These are phyloP conservation scores for Raffaelea albimanens DNA, from an alignment of 2,329 filamentous ascomycete genomes.

Conservation along the genomic window DNA sequence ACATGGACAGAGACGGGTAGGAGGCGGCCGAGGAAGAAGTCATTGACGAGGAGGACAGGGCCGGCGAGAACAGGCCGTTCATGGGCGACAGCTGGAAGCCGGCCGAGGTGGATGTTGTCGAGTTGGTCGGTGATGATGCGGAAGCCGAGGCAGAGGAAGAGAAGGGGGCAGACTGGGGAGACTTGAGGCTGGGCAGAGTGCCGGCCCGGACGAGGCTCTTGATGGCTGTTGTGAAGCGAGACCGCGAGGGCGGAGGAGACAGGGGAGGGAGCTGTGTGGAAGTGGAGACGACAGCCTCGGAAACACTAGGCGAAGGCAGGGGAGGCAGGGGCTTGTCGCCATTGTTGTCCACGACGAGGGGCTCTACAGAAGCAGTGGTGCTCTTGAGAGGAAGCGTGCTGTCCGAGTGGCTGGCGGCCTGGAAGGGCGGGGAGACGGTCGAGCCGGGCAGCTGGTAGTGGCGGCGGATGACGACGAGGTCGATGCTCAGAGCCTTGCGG, in stretches of 20 bases:
- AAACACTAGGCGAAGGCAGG: neutral
- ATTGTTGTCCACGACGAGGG: constrained; percentile 7
- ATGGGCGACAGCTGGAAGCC: neutral
- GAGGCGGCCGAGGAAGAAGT: neutral
- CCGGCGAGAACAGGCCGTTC: neutral
- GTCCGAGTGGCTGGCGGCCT: neutral
- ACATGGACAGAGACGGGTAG: neutral
- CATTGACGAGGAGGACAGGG: neutral
- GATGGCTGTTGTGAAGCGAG: constrained; percentile 22
- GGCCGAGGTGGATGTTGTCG: neutral
- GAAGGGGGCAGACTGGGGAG: constrained; percentile 16
- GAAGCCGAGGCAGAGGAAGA: constrained; percentile 20
- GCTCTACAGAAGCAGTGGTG: constrained; percentile 14
- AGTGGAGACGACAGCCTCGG: neutral
- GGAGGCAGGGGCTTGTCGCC: constrained; percentile 5
- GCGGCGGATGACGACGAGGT: constrained; percentile 46
- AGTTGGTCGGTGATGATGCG: constrained; percentile 3
- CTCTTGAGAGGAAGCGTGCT: constrained; percentile 17
- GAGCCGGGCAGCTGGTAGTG: constrained; percentile 41
- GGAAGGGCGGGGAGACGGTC: too few relatives aligned
- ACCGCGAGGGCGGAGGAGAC: constrained; percentile 8
- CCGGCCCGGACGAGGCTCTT: constrained; percentile 30
- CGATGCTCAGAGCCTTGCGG: constrained; percentile 45
- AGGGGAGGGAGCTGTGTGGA: constrained; percentile 4
- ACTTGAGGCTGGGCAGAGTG: constrained; percentile 21